These are phyloP conservation scores for Fusarium mangiferae DNA, from an alignment of 2,329 filamentous ascomycete species.

Conservation along the genomic window DNA sequence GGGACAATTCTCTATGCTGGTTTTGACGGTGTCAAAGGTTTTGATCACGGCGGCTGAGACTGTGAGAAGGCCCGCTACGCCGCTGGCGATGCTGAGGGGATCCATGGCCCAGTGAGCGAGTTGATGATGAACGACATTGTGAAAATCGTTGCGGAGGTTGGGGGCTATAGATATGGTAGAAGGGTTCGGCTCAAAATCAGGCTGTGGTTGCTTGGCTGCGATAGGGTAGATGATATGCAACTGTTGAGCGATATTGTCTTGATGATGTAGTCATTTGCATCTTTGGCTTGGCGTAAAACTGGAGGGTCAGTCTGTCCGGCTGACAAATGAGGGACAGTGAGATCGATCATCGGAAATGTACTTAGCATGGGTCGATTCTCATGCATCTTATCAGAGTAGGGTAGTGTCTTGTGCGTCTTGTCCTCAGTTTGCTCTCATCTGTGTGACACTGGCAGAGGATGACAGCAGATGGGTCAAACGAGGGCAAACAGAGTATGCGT, in stretches of 20 bases:
- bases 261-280: slow-evolving; percentile 13
- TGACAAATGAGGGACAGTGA: not conserved
- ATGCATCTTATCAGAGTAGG: not conserved
- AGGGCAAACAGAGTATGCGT: not conserved
- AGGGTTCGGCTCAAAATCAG: slow-evolving; percentile 5
- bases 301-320: not conserved
- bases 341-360: not conserved
- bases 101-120: not conserved
- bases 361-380: not conserved
- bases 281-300: not conserved
- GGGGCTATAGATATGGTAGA: not conserved
- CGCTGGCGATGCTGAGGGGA: slow-evolving; percentile 17
- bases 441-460: not conserved
- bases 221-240: not conserved
- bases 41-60: slow-evolving; percentile 13
- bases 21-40: slow-evolving; percentile 6
- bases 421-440: not conserved
- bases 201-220: not conserved
- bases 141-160: not conserved
- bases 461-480: too few relatives aligned
- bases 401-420: not conserved
- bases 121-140: not conserved
- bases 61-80: slow-evolving; percentile 14
- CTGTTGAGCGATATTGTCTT: slow-evolving; percentile 6
- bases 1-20: slow-evolving; percentile 1